Evolutionary conservation across 139 green algal genomes (phyloP), one percentile per base, ranked within the genome.

Genomic region (Edaphochlamys debaryana): DNA sequence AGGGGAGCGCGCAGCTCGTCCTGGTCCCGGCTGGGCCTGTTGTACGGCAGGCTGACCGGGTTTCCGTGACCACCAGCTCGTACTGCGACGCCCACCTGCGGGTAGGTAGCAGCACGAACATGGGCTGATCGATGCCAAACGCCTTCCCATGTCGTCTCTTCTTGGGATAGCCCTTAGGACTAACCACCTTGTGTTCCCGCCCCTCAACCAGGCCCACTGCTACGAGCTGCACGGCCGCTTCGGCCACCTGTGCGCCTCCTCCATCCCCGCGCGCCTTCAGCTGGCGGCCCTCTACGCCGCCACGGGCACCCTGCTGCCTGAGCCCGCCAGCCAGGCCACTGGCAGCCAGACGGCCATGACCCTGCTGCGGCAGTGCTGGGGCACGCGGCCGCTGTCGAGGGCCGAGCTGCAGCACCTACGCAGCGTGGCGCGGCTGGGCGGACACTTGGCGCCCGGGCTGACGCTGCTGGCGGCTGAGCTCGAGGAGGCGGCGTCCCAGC

Each of bases 271-370:
- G 0, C 85, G 91, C 17, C 89, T 94, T 72, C 89, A 93, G 81
- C 87, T 94, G n/a, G 91, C 91, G 9, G 87, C 87, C 4, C 87
- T 94, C 45, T 90, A 92, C 48, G 89, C 91, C 27, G 91, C 89
- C 67, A 90, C 84, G 27, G 63, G 72, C 84, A 86, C 67, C 23
- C 87, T 89, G 48, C 77, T 93, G 50, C 89, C 91, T 3, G 89
- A 93, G 80, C 86, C 86, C 0, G 20, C 0, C 69, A 88, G 68
- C 63, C 23, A 50, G 2, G 36, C 71, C 73, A 92, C 89, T 0
- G 91, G 91, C 3, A 87, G 70, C 9, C 80, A 92, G 81, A 67
- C 41, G 15, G 89, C 86, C 3, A 69, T 90, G 87, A 72, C 79
- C 54, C 85, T 92, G 38, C 23, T 92, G 70, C 45, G 84, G 37